Conservation (phyloP, 495 filamentous ascomycete species). For the Penicillium turbatum region DNA sequence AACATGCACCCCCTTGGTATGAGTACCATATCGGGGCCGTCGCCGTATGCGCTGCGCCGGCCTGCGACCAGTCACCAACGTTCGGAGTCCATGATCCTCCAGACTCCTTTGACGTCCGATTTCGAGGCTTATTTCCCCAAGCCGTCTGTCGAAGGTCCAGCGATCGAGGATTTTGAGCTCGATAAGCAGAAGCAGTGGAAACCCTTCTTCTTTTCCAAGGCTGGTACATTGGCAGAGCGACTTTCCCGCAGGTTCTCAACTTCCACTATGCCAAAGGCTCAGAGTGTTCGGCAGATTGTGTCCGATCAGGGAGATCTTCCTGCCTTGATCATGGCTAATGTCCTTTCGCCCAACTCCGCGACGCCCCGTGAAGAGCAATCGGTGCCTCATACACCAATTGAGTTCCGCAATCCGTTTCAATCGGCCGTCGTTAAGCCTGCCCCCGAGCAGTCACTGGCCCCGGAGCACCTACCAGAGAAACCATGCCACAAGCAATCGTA, state of each 20-base stretch:
- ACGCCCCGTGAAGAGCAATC: slow-evolving; percentile 5
- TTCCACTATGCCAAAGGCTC: slow-evolving; percentile 20
- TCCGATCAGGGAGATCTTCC: slow-evolving; percentile 28
- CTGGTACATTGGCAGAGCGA: slow-evolving; percentile 34
- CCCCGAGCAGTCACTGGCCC: not conserved
- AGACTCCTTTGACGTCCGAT: slow-evolving; percentile 28
- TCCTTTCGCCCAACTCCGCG: slow-evolving; percentile 22
- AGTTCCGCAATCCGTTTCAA: slow-evolving; percentile 39
- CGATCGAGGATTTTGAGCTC: slow-evolving; percentile 15
- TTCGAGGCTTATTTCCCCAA: slow-evolving; percentile 27
- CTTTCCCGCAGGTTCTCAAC: slow-evolving; percentile 32
- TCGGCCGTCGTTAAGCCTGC: not conserved
- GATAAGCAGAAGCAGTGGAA: slow-evolving; percentile 33
- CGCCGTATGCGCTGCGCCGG: slow-evolving; percentile 59
- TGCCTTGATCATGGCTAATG: slow-evolving; percentile 39
- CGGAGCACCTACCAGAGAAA: slow-evolving; percentile 6
- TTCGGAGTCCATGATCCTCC: slow-evolving; percentile 62
- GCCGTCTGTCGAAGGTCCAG: slow-evolving; percentile 15
- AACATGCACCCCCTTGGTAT: slow-evolving; percentile 31
- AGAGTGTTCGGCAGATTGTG: slow-evolving; percentile 26
- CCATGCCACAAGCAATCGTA: slow-evolving; percentile 18
- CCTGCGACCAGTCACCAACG: slow-evolving; percentile 87
- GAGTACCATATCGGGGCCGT: slow-evolving; percentile 40
- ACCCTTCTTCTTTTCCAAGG: slow-evolving; percentile 43
- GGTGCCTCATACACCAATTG: slow-evolving; percentile 19